Conservation (phyloP, 2,329 filamentous ascomycete species). For the Penicillium sp. region DNA sequence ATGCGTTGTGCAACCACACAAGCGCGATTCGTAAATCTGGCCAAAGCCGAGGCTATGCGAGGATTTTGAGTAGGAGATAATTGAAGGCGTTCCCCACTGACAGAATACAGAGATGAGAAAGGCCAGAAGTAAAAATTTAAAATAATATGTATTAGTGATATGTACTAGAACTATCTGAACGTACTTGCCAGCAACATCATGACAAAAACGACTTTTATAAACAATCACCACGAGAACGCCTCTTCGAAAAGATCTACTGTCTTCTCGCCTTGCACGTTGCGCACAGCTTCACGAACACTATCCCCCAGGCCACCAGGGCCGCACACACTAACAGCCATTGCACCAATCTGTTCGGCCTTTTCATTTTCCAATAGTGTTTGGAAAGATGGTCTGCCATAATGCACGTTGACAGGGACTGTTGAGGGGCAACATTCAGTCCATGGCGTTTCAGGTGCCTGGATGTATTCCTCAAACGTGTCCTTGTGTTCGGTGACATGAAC, state of each 20-base stretch:
- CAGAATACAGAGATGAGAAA: no score
- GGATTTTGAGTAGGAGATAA: no score
- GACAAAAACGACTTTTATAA: constrained; percentile 1
- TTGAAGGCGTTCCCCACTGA: no score
- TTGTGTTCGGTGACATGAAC: constrained; percentile 33
- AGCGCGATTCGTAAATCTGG: no score
- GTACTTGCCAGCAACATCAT: constrained; percentile 4
- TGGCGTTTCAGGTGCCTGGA: constrained; percentile 24
- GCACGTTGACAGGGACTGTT: constrained; percentile 30
- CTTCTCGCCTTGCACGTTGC: constrained; percentile 32
- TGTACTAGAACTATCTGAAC: background rate
- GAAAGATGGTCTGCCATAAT: constrained; percentile 34
- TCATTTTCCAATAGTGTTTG: constrained; percentile 28
- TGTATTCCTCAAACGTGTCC: constrained; percentile 29
- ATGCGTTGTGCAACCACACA: background rate
- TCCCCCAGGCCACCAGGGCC: constrained; percentile 43
- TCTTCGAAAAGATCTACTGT: constrained; percentile 43
- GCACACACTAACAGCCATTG: constrained; percentile 44
- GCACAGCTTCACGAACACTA: constrained; percentile 39
- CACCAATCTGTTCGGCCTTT: constrained; percentile 35
- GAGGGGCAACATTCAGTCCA: constrained; percentile 32
- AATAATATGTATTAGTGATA: background rate
- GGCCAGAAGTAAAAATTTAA: background rate
- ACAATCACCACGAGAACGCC: constrained; percentile 41
- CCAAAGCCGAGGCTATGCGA: background rate